These are phyloP conservation scores for Myxozyma mucilagina DNA, from an alignment of 805 yeast genomes.

Conservation along the genomic window DNA sequence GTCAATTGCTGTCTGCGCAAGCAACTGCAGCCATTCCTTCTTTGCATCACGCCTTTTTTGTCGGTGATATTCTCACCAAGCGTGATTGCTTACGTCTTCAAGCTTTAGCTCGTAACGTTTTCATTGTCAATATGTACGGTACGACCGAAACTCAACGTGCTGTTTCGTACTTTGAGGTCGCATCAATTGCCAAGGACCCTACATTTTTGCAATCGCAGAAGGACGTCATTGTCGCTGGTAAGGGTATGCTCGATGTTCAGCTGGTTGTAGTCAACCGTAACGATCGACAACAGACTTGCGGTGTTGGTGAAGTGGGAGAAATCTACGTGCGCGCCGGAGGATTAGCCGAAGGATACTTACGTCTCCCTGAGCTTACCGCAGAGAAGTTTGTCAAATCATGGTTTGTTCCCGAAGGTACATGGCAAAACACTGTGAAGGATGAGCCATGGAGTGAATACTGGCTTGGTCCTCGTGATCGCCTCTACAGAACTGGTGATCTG, in stretches of 20 bases:
- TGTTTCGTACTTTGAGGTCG: slow-evolving; percentile 89
- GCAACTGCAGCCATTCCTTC: slow-evolving; percentile 83
- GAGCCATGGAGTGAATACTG: slow-evolving; percentile 74
- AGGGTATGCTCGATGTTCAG: slow-evolving; percentile 95
- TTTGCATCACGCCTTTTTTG: slow-evolving; percentile 95
- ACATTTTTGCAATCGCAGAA: slow-evolving; percentile 78
- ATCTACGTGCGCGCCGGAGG: slow-evolving; percentile 98
- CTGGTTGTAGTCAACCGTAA: slow-evolving; percentile 88
- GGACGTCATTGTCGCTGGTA: slow-evolving; percentile 98
- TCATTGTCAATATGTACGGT: slow-evolving; percentile 97
- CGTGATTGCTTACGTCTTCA: slow-evolving; percentile 94
- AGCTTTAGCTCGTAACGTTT: slow-evolving; percentile 83
- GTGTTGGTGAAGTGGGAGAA: slow-evolving; percentile 98
- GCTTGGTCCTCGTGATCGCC: slow-evolving; percentile 93
- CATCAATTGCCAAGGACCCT: slow-evolving; percentile 67
- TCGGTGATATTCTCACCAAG: slow-evolving; percentile 95
- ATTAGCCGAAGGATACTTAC: slow-evolving; percentile 92
- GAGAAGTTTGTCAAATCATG: slow-evolving; percentile 89
- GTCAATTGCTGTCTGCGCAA: slow-evolving; percentile 93
- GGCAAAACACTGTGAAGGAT: slow-evolving; percentile 59
- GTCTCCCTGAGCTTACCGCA: slow-evolving; percentile 82
- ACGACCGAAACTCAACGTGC: slow-evolving; percentile 99
- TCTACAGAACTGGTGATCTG: slow-evolving; percentile 95
- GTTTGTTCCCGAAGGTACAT: slow-evolving; percentile 59
- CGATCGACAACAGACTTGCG: slow-evolving; percentile 87